Conservation (phyloP, 345 rosid species). For the Arabis alpina region DNA sequence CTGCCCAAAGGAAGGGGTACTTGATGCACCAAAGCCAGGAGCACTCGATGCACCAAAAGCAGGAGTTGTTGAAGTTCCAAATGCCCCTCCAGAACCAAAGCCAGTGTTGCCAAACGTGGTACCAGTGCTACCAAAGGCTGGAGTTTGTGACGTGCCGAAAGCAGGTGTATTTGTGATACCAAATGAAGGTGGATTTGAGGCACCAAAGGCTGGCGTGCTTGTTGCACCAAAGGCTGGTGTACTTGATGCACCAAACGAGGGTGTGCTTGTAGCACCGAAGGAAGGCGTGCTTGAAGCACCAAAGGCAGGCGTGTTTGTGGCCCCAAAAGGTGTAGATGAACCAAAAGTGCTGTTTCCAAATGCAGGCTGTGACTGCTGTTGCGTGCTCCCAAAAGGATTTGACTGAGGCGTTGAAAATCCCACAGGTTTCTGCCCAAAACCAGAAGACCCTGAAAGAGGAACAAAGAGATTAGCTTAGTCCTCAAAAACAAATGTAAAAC, state of each 20-base stretch:
- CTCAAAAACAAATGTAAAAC: slow-evolving; percentile 3
- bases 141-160: slow-evolving; percentile 57
- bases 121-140: slow-evolving; percentile 70
- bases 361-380: slow-evolving; percentile 77
- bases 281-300: slow-evolving; percentile 41
- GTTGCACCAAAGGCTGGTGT: slow-evolving; percentile 63
- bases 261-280: slow-evolving; percentile 45
- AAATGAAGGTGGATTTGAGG: slow-evolving; percentile 47
- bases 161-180: slow-evolving; percentile 58
- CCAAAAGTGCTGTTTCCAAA: slow-evolving; percentile 77
- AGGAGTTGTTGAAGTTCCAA: slow-evolving; percentile 51
- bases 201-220: slow-evolving; percentile 55
- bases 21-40: slow-evolving; percentile 39
- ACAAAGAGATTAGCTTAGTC: slow-evolving; percentile 19
- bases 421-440: slow-evolving; percentile 85
- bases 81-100: slow-evolving; percentile 60
- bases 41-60: slow-evolving; percentile 28
- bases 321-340: slow-evolving; percentile 75
- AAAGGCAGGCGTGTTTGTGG: slow-evolving; percentile 47
- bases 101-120: slow-evolving; percentile 77
- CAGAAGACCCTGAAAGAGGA: slow-evolving; percentile 59
- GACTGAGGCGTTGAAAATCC: slow-evolving; percentile 78
- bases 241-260: slow-evolving; percentile 63
- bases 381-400: slow-evolving; percentile 69
- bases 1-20: slow-evolving; percentile 34